These are phyloP conservation scores for Talaromyces piceae DNA, from an alignment of 2,329 filamentous ascomycete genomes.

Conservation along the genomic window DNA sequence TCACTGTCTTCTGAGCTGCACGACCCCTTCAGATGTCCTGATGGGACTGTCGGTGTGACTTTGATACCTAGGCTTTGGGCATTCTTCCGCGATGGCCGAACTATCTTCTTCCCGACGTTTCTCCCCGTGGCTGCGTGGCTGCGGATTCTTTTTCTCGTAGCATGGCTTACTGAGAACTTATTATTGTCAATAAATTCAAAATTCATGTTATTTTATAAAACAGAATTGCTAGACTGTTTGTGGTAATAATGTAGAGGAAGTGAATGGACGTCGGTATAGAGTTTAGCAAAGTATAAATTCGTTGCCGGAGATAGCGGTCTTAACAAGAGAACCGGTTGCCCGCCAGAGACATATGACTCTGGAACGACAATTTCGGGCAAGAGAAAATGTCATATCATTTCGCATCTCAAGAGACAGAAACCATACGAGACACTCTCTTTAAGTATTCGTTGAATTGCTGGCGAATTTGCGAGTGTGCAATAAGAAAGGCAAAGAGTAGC, in stretches of 20 bases:
- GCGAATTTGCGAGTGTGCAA: too few species aligned
- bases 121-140: slow-evolving; percentile 8
- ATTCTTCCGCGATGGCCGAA: slow-evolving; percentile 9
- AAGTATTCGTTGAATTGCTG: too few species aligned
- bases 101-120: slow-evolving; percentile 9
- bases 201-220: neutral
- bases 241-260: neutral
- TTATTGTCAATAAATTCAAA: slow-evolving; percentile 13
- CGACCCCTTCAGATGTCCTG: neutral
- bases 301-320: neutral
- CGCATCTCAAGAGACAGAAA: too few species aligned
- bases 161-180: slow-evolving; percentile 1
- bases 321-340: too few species aligned
- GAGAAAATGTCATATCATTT: too few species aligned
- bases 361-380: too few species aligned
- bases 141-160: slow-evolving; percentile 10
- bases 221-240: neutral
- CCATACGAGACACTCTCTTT: too few species aligned
- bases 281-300: neutral
- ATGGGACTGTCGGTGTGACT: neutral
- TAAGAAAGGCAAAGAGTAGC: too few species aligned
- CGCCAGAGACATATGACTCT: too few species aligned
- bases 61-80: neutral
- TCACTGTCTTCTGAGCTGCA: neutral
- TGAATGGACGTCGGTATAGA: neutral